These are phyloP conservation scores for Lunularia cruciata DNA, from an alignment of 225 moss, liverwort and hornwort genomes.

Conservation along the genomic window DNA sequence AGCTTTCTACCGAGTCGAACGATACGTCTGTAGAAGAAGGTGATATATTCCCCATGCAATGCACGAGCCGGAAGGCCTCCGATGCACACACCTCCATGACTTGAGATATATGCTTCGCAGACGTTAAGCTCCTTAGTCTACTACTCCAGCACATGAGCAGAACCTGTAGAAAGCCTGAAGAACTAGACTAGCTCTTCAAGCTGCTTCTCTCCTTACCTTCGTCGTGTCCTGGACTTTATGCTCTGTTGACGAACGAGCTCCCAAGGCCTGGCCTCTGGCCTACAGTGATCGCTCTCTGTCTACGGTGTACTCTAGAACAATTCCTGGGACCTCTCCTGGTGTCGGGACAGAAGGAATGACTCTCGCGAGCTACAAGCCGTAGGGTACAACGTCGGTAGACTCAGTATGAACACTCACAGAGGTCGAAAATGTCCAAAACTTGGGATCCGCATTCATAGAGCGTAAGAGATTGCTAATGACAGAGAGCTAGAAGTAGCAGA, in stretches of 20 bases:
- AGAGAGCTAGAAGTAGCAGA: too few species aligned
- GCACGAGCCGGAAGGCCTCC: slow-evolving; percentile 26
- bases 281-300: neutral
- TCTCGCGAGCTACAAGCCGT: too few species aligned
- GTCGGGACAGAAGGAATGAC: neutral
- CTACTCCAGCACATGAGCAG: slow-evolving; percentile 18
- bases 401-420: too few species aligned
- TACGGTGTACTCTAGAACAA: neutral
- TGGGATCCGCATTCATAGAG: too few species aligned
- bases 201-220: too few species aligned
- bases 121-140: neutral
- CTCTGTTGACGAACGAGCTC: neutral
- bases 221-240: too few species aligned
- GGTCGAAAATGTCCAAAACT: too few species aligned
- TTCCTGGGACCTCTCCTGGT: neutral
- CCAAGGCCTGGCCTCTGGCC: neutral
- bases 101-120: neutral
- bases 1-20: slow-evolving; percentile 36
- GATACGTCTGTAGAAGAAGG: neutral
- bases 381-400: too few species aligned
- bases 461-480: too few species aligned
- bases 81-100: slow-evolving; percentile 35
- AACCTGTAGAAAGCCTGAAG: neutral
- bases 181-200: neutral
- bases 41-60: slow-evolving; percentile 22